Conservation (phyloP, 495 filamentous ascomycete genomes). For the Penicillium atrosanguineum region DNA sequence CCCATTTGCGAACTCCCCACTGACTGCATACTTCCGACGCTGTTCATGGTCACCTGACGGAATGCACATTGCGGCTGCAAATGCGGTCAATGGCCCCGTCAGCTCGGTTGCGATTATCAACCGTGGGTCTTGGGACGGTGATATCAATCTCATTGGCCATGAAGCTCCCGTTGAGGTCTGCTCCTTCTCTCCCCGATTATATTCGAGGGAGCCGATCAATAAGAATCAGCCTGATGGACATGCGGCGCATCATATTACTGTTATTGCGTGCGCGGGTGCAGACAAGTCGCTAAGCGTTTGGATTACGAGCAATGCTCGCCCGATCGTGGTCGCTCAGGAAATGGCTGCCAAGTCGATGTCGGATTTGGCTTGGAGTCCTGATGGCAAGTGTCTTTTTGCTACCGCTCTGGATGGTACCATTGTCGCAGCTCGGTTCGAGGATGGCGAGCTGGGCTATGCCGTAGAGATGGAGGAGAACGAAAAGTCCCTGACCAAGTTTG, state of each 20-base stretch:
- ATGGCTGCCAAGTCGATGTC: constrained; percentile 85
- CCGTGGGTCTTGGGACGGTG: constrained; percentile 87
- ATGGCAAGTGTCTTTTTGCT: constrained; percentile 81
- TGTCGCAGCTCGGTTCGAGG: constrained; percentile 68
- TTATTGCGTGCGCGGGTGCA: constrained; percentile 94
- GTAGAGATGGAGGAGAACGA: constrained; percentile 84
- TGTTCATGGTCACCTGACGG: constrained; percentile 98
- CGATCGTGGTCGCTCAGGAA: constrained; percentile 84
- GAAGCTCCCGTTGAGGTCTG: constrained; percentile 97
- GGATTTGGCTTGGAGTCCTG: constrained; percentile 92
- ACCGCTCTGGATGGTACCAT: constrained; percentile 88
- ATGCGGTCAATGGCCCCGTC: constrained; percentile 94
- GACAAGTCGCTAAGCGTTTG: constrained; percentile 94
- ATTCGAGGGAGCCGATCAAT: constrained; percentile 64
- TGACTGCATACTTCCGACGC: constrained; percentile 95
- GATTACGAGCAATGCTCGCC: constrained; percentile 92
- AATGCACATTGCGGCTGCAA: constrained; percentile 93
- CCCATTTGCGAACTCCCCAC: constrained; percentile 82
- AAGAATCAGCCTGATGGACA: constrained; percentile 43
- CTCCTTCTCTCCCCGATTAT: constrained; percentile 90
- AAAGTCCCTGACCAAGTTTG: constrained; percentile 87
- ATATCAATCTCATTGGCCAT: constrained; percentile 96
- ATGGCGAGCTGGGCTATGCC: constrained; percentile 70
- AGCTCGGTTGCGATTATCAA: constrained; percentile 96
- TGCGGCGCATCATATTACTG: constrained; percentile 65